Evolutionary conservation across 177 flowering plant species (phyloP).

Genomic region (Vitis hybrid): DNA sequence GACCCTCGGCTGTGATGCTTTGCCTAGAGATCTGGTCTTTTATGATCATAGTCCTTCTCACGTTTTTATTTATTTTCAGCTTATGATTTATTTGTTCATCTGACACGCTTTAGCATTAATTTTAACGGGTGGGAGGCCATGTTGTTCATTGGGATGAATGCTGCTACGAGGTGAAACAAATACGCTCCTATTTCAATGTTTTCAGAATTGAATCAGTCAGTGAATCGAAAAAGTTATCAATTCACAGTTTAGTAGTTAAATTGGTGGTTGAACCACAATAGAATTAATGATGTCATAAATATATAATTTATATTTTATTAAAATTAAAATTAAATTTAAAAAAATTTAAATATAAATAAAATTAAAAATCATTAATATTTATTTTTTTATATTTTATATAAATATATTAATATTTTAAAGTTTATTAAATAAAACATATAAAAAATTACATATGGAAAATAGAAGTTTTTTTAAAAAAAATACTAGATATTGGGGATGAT

Average conservation of each 20-base stretch:
- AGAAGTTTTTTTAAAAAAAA: too few species aligned
- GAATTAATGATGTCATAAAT: accelerated
- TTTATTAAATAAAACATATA: too few species aligned
- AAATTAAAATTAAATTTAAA: too few species aligned
- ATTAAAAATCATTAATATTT: too few species aligned
- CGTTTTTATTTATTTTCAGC: background rate
- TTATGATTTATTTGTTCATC: background rate
- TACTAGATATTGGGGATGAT: too few species aligned
- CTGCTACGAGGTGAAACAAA: conserved; percentile 50
- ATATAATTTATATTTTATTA: too few species aligned
- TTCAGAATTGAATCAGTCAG: accelerated
- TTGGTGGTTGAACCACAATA: accelerated
- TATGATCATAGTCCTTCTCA: conserved; percentile 11
- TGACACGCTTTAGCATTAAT: conserved; percentile 42
- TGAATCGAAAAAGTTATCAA: too few species aligned
- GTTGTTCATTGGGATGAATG: conserved; percentile 64
- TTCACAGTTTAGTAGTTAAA: accelerated
- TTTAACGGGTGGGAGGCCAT: conserved; percentile 51
- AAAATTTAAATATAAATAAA: too few species aligned
- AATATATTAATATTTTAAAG: too few species aligned
- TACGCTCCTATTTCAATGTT: background rate
- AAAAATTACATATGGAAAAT: too few species aligned
- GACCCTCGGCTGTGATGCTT: conserved; percentile 23
- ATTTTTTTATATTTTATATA: too few species aligned
- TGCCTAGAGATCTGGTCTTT: conserved; percentile 23